Percentiles rank a stretch among this genome's conserved stretches.
Conservation (phyloP, 179 eudicot species). For the Amaranthus tricolor region DNA sequence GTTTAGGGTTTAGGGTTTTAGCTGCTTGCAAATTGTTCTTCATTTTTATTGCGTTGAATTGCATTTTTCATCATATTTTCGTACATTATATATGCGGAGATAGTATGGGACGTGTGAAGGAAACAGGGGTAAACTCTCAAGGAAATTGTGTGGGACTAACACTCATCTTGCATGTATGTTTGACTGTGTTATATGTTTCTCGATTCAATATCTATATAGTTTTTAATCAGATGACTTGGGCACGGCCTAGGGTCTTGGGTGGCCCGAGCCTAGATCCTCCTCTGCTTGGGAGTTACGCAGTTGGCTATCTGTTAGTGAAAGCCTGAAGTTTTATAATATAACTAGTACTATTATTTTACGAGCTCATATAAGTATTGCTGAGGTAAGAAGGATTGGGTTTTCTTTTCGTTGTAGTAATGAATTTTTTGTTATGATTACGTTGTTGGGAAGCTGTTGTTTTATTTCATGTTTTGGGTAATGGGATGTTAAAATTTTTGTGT, state of each 20-base stretch:
- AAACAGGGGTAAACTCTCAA: too few relatives aligned
- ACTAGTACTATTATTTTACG: background rate
- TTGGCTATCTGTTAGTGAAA: too few relatives aligned
- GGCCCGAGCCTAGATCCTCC: slow-evolving; percentile 32
- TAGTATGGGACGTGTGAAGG: too few relatives aligned
- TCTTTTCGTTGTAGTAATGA: background rate
- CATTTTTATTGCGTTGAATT: background rate
- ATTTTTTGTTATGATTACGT: background rate
- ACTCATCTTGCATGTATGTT: too few relatives aligned
- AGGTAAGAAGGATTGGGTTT: background rate
- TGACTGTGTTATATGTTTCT: too few relatives aligned
- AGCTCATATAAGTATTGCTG: background rate
- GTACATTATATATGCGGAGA: too few relatives aligned
- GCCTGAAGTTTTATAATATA: too few relatives aligned
- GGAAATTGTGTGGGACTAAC: too few relatives aligned
- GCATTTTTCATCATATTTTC: background rate
- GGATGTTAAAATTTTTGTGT: background rate
- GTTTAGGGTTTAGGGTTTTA: slow-evolving; percentile 27
- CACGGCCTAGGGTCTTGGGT: slow-evolving; percentile 69
- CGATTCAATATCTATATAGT: too few relatives aligned
- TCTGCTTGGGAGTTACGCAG: too few relatives aligned
- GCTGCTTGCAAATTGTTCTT: background rate
- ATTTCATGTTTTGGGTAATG: background rate
- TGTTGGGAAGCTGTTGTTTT: background rate
- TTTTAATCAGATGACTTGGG: too few relatives aligned